Evolutionary conservation across 2,329 filamentous ascomycete genomes (phyloP), one percentile per base, ranked within the genome.

Genomic region (Teratosphaeria destructans): DNA sequence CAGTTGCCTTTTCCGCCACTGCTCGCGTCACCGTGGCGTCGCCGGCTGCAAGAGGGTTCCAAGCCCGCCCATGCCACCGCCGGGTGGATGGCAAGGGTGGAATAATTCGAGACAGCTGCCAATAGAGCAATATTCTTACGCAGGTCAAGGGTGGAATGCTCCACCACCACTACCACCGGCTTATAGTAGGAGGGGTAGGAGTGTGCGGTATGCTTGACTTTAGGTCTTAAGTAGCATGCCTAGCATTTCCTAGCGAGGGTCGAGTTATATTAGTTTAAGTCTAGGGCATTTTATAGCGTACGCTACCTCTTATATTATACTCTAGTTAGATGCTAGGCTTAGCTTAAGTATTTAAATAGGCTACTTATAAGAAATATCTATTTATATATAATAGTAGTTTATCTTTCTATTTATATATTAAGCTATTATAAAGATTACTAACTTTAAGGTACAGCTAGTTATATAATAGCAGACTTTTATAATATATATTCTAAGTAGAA

Each of bases 1-100:
- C 11, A 81, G 81, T 69, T 96, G 90, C 75, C 80, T 86, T 67
- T 75, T 80, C 61, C 81, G 81, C 53, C 84, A 79, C 66, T 76
- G 80, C 47, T 75, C 79, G 7, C 23, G 55, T n/a, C 23, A 23
- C 43, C 73, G 77, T 49, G 70, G 71, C 10, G 60, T 67, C 26
- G 59, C 57, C 19, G 58, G 53, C 7, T 43, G 59, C 19, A 68
- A 67, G 37, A 58, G 60, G 3, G 59, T 61, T 8, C 60, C 64
- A 12, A 32, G 59, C 23, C 61, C 65, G 11, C 68, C 67, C 14
- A 57, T 64, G 34, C 61, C 66, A 27, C 69, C 67, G 29, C 60
- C 67, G 5, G 69, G 68, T 16, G 70, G 70, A 29, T 72, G 70
- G 70, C 68, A 70, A 60, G 70, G 71, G 39, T 72, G 71, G 70